phyloP scores from a whole-genome alignment of 2,329 filamentous ascomycete species.

The Epichloe gansuensis region DNA sequence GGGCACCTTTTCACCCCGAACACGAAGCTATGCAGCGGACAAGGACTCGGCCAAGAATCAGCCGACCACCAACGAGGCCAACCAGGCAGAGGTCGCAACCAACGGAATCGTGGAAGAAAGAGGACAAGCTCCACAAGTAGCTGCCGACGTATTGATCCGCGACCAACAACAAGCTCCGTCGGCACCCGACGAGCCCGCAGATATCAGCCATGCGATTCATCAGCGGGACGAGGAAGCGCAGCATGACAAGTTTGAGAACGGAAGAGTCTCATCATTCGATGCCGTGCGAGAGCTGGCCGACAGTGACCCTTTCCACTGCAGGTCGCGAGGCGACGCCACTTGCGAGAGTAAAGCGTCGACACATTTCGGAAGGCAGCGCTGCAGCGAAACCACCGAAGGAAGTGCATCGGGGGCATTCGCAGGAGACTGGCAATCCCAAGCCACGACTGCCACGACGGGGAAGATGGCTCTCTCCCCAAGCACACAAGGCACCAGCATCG shows the following conservation, averaged over 20 bases:
- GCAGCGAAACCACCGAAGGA: slow-evolving; percentile 49
- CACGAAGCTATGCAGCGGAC: slow-evolving; percentile 27
- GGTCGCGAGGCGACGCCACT: slow-evolving; percentile 18
- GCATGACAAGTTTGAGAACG: slow-evolving; percentile 28
- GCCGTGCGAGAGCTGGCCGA: slow-evolving; percentile 33
- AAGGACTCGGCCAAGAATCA: slow-evolving; percentile 14
- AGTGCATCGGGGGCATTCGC: slow-evolving; percentile 40
- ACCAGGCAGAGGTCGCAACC: slow-evolving; percentile 9
- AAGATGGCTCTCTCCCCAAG: slow-evolving; percentile 53
- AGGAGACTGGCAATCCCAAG: slow-evolving; percentile 50
- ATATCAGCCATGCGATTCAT: not conserved
- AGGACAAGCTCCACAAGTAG: slow-evolving; percentile 12
- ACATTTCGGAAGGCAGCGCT: slow-evolving; percentile 36
- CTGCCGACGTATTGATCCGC: slow-evolving; percentile 11
- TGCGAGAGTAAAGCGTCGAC: slow-evolving; percentile 24
- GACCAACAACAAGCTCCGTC: slow-evolving; percentile 12
- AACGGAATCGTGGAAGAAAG: slow-evolving; percentile 12
- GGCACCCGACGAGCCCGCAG: slow-evolving; percentile 6
- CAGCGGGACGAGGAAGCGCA: not conserved
- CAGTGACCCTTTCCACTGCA: slow-evolving; percentile 34
- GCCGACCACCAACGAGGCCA: slow-evolving; percentile 5
- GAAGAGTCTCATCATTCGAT: slow-evolving; percentile 31
- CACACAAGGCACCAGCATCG: slow-evolving; percentile 52
- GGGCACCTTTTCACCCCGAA: slow-evolving; percentile 31
- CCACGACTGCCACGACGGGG: slow-evolving; percentile 48